Conservation (phyloP, 1,139 yeast species). For the Blastobotrys indianensis region DNA sequence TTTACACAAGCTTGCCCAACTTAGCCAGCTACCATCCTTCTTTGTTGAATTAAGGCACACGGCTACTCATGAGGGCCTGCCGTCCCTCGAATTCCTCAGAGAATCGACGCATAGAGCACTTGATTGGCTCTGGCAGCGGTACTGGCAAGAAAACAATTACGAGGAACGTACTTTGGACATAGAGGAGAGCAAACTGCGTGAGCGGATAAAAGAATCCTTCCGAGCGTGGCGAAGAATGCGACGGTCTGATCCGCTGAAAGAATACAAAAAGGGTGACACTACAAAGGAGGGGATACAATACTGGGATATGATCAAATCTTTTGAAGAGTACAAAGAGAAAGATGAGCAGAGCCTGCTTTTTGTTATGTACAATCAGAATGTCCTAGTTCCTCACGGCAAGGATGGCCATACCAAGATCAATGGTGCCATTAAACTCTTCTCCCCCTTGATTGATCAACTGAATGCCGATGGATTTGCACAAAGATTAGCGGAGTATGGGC, state of each 20-base stretch:
- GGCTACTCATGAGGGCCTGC: conserved; percentile 85
- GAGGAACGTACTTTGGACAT: conserved; percentile 25
- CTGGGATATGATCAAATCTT: conserved; percentile 18
- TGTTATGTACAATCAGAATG: conserved; percentile 27
- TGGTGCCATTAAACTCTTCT: conserved; percentile 19
- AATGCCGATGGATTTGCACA: conserved; percentile 18
- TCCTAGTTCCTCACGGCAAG: conserved; percentile 26
- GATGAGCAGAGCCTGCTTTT: conserved; percentile 22
- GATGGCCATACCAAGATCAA: conserved; percentile 13
- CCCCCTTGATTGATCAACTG: conserved; percentile 21
- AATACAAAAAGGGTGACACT: conserved; percentile 25
- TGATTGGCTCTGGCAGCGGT: conserved; percentile 67
- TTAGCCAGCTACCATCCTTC: conserved; percentile 63
- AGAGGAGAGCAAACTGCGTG: conserved; percentile 16
- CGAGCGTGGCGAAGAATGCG: conserved; percentile 40
- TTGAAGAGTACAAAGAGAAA: conserved; percentile 13
- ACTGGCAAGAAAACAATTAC: conserved; percentile 53
- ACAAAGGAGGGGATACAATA: conserved; percentile 19
- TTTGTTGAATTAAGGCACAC: conserved; percentile 89
- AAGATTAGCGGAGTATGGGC: conserved; percentile 16
- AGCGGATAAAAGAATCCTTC: conserved; percentile 28
- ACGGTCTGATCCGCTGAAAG: conserved; percentile 40
- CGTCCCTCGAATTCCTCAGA: conserved; percentile 62
- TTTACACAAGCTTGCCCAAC: conserved; percentile 64
- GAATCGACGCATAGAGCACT: conserved; percentile 55